Conservation (phyloP, 805 yeast species). For the Metschnikowia cubensis region DNA sequence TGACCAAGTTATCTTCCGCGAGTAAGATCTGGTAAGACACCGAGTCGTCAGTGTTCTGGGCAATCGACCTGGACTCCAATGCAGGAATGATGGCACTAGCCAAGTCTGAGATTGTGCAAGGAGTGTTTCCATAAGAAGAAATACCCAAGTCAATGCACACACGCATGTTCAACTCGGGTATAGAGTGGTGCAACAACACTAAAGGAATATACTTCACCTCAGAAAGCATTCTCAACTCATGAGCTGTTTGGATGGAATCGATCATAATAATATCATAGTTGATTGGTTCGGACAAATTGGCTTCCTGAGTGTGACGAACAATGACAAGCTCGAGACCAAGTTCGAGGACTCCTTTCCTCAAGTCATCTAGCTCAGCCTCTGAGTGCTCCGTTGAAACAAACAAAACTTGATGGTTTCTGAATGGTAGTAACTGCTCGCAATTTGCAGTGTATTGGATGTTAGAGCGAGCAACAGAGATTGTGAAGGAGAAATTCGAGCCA, state of each 20-base stretch:
- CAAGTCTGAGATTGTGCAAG: slow-evolving; percentile 75
- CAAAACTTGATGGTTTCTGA: slow-evolving; percentile 63
- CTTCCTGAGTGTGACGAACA: slow-evolving; percentile 53
- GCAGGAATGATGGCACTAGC: slow-evolving; percentile 85
- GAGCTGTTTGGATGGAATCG: slow-evolving; percentile 73
- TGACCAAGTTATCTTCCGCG: slow-evolving; percentile 85
- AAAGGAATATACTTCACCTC: slow-evolving; percentile 84
- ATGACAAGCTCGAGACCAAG: slow-evolving; percentile 62
- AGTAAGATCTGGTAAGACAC: slow-evolving; percentile 68
- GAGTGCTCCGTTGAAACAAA: slow-evolving; percentile 66
- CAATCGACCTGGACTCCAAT: slow-evolving; percentile 74
- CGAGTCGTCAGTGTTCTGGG: slow-evolving; percentile 75
- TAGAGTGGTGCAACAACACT: slow-evolving; percentile 70
- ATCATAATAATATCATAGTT: slow-evolving; percentile 79
- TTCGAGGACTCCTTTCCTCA: slow-evolving; percentile 47
- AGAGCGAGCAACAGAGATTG: slow-evolving; percentile 75
- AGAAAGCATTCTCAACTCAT: slow-evolving; percentile 60
- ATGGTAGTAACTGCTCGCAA: slow-evolving; percentile 67
- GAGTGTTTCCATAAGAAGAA: slow-evolving; percentile 84
- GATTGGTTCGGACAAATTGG: slow-evolving; percentile 51
- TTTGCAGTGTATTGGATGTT: slow-evolving; percentile 56
- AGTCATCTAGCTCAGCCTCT: slow-evolving; percentile 45
- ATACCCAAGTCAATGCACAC: slow-evolving; percentile 82
- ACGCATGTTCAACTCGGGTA: slow-evolving; percentile 75
- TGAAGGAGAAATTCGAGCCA: slow-evolving; percentile 82